phyloP scores from a whole-genome alignment of 2,329 filamentous ascomycete species.

The Fusarium circinatum region DNA sequence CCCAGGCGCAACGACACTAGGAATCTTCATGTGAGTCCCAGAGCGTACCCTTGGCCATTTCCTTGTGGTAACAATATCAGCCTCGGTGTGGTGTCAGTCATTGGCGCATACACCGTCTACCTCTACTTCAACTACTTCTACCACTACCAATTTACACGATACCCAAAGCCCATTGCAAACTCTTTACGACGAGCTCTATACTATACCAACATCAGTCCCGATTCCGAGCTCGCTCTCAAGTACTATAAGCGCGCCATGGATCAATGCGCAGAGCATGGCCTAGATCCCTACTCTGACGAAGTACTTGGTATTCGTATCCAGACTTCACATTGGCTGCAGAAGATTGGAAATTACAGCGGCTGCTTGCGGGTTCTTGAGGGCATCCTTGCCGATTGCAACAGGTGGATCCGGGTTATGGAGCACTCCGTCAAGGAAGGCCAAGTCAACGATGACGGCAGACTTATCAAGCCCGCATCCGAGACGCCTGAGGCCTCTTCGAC shows the following conservation, averaged over 20 bases:
- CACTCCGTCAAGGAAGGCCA: conserved; percentile 59
- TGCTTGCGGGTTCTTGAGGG: conserved; percentile 82
- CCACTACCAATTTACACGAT: conserved; percentile 64
- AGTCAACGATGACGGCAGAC: conserved; percentile 53
- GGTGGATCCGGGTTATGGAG: conserved; percentile 68
- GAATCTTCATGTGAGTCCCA: conserved; percentile 46
- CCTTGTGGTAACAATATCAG: conserved; percentile 33
- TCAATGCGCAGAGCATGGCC: conserved; percentile 74
- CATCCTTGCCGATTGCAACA: conserved; percentile 74
- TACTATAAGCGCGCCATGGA: conserved; percentile 85
- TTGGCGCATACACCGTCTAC: conserved; percentile 48
- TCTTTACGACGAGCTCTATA: conserved; percentile 86
- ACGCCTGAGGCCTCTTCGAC: conserved; percentile 6
- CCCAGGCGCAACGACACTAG: conserved; percentile 46
- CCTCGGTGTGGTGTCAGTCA: conserved; percentile 43
- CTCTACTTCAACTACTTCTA: conserved; percentile 67
- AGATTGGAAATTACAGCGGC: conserved; percentile 73
- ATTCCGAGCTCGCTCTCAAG: conserved; percentile 80
- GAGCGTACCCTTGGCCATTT: background rate
- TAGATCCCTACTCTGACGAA: conserved; percentile 92
- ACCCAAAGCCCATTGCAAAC: conserved; percentile 77
- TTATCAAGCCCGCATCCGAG: conserved; percentile 36
- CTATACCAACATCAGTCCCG: conserved; percentile 80
- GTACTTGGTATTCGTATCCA: conserved; percentile 90
- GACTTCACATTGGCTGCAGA: conserved; percentile 82